Evolutionary conservation across 2,329 filamentous ascomycete species (phyloP), one percentile per base, ranked within the genome.

Genomic region (Cytospora paraplurivora): DNA sequence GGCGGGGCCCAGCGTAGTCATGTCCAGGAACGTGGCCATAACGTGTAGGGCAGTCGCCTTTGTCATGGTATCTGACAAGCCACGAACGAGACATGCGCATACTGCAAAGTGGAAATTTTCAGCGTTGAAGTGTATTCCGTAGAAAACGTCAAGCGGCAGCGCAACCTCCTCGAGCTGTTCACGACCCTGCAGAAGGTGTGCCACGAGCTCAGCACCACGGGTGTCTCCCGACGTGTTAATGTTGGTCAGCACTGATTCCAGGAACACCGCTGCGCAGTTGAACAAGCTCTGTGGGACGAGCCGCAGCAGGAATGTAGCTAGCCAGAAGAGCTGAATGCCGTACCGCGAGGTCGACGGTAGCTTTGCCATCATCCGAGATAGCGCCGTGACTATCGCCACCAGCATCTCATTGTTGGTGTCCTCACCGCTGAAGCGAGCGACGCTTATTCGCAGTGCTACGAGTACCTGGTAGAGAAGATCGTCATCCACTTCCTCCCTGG

Each of bases 351-450:
- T 82, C 3, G 85, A 83, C 7, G 85, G 85, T 21, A 90, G 79
- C 70, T 90, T 89, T 17, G 84, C 79, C 81, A 90, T 88, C 87
- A 90, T 89, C 72, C 88, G 89, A 12, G 87, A 88, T 52, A 90
- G 73, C 3, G 86, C 84, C 2, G 85, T 88, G 27, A 89, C 82
- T 60, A 90, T 89, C 7, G 87, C 85, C 38, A 88, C 82, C 35
- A 90, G 79, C 86, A 90, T 88, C 69, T 90, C 88, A 67, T 81
- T 85, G 69, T 84, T 87, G 62, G 79, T 82, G 62, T 88, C 86
- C 62, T 88, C 86, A 17, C 62, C 54, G 52, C 84, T 82, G 69
- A 88, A 89, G 34, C 87, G 82, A n/a, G 80, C 77, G 17, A 90
- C 81, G 68, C 87, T 88, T 67, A 83, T 87, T 55, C 87, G 82